phyloP scores from a whole-genome alignment of 2,329 filamentous ascomycete species.

The Monosporascus sp. region DNA sequence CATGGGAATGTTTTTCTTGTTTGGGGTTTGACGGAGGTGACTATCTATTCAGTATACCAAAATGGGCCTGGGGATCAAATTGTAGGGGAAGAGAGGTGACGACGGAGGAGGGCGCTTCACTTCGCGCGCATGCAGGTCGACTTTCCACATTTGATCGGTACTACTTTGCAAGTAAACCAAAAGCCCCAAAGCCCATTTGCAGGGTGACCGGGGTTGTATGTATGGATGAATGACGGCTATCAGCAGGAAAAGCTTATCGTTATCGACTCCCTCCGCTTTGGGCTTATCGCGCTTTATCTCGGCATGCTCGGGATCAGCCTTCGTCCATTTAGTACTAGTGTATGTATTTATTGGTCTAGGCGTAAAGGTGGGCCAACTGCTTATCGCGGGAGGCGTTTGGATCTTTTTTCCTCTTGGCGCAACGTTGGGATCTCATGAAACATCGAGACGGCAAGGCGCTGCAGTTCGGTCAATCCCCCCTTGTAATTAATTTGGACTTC shows the following conservation, averaged over 20 bases:
- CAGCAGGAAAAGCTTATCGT: not conserved
- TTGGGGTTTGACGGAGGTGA: not conserved
- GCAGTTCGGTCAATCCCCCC: not conserved
- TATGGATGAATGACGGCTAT: not conserved
- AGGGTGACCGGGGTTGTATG: not conserved
- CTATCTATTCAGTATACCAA: no score
- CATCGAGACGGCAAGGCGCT: not conserved
- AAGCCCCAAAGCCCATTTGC: not conserved
- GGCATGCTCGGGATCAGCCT: not conserved
- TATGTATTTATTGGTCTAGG: no score
- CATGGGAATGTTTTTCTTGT: conserved; percentile 6
- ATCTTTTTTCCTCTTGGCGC: no score
- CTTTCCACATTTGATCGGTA: not conserved
- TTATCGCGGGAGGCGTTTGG: not conserved
- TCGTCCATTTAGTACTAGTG: no score
- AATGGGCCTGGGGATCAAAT: not conserved
- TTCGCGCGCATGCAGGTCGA: not conserved
- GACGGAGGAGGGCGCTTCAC: not conserved
- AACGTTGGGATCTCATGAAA: no score
- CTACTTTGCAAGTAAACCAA: not conserved
- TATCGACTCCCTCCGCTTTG: not conserved
- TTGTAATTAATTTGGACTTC: not conserved
- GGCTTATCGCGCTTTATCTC: not conserved
- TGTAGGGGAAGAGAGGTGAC: not conserved
- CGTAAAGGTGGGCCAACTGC: not conserved